Conservation (phyloP, 106 monocot species). For the Xerophyta viscosa region DNA sequence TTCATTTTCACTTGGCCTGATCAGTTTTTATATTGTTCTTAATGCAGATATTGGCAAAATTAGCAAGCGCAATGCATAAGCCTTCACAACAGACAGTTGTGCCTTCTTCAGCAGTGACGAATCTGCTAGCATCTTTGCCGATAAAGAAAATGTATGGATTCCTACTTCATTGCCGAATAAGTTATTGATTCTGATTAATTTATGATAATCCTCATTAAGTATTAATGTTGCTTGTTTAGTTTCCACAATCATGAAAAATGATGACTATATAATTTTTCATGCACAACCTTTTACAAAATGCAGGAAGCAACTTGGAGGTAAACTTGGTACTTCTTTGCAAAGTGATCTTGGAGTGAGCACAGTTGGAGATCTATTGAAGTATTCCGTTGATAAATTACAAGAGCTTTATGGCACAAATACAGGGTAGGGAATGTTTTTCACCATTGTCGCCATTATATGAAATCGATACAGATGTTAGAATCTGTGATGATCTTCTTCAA, state of each 20-base stretch:
- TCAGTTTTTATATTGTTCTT: too few relatives aligned
- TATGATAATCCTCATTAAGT: neutral
- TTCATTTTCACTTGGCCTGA: too few relatives aligned
- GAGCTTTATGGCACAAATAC: constrained; percentile 84
- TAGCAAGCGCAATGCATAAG: constrained; percentile 92
- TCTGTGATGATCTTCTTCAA: too few relatives aligned
- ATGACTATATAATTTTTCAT: too few relatives aligned
- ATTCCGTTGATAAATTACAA: constrained; percentile 70
- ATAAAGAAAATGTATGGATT: constrained; percentile 95
- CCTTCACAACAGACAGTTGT: constrained; percentile 98
- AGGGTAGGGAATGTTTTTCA: constrained; percentile 35
- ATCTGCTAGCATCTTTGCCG: constrained; percentile 78
- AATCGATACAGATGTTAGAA: too few relatives aligned
- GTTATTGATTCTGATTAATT: too few relatives aligned
- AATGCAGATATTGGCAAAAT: constrained; percentile 98
- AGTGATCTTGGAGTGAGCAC: constrained; percentile 74
- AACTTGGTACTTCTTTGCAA: constrained; percentile 81
- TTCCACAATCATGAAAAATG: too few relatives aligned
- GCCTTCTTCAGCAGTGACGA: constrained; percentile 64
- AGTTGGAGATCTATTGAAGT: constrained; percentile 79
- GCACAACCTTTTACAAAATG: neutral
- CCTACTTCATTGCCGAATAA: neutral
- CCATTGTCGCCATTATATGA: too few relatives aligned
- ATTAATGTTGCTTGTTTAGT: too few relatives aligned
- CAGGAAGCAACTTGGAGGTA: constrained; percentile 97